Percentiles rank a stretch among this genome's conserved stretches.
These are phyloP conservation scores for Xylaria sp. DNA, from an alignment of 495 filamentous ascomycete species.

Conservation along the genomic window DNA sequence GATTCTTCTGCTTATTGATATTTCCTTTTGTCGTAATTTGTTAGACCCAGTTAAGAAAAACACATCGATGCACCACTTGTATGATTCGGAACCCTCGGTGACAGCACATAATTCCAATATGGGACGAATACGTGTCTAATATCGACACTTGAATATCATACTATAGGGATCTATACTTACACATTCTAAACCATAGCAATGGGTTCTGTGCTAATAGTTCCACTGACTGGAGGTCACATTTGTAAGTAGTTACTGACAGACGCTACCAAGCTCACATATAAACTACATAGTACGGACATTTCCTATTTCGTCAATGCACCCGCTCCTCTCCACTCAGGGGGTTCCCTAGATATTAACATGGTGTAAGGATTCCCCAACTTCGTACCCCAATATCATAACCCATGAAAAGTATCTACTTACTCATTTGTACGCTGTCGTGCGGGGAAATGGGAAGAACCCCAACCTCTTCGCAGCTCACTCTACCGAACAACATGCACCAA, in stretches of 20 bases:
- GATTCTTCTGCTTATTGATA: background rate
- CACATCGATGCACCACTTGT: background rate
- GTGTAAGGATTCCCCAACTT: slow-evolving; percentile 13
- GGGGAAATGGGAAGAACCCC: slow-evolving; percentile 18
- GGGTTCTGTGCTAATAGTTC: background rate
- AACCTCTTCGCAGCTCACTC: slow-evolving; percentile 13
- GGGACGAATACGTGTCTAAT: background rate
- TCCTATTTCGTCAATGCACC: background rate
- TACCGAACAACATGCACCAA: slow-evolving; percentile 10
- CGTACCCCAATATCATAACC: background rate
- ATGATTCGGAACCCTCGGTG: background rate
- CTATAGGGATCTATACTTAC: background rate
- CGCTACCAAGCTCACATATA: background rate
- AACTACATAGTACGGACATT: background rate
- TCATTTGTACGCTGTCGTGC: background rate
- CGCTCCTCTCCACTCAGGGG: background rate
- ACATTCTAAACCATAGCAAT: background rate
- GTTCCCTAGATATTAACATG: background rate
- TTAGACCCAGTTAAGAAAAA: background rate
- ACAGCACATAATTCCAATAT: background rate
- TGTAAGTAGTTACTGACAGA: background rate
- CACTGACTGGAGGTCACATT: background rate
- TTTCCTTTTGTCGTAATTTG: background rate
- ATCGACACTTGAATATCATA: background rate
- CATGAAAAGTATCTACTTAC: background rate